phyloP scores from a whole-genome alignment of 345 rosid genomes.

The Excoecaria cochinchinensis region DNA sequence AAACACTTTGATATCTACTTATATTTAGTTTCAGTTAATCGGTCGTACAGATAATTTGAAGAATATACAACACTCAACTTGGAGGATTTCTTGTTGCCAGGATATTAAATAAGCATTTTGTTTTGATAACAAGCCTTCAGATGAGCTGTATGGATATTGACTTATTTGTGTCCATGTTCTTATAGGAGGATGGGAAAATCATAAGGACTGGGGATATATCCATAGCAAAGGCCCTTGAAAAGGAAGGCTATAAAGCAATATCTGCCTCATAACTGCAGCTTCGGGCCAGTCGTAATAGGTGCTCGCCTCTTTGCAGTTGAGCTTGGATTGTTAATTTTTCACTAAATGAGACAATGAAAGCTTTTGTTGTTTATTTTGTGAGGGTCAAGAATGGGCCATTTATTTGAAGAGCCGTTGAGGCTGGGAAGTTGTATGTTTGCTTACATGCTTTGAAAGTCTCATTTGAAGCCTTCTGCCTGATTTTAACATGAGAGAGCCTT shows the following conservation, averaged over 20 bases:
- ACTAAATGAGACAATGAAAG: not conserved
- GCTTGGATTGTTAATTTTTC: not conserved
- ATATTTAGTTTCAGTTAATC: too few relatives aligned
- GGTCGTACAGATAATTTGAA: not conserved
- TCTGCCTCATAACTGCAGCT: slow-evolving; percentile 33
- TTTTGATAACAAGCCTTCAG: not conserved
- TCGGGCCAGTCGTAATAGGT: not conserved
- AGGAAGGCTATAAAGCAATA: slow-evolving; percentile 80
- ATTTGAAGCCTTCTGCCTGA: too few relatives aligned
- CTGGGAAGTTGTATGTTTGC: too few relatives aligned
- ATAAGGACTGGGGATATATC: slow-evolving; percentile 80
- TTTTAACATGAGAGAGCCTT: too few relatives aligned
- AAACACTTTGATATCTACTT: slow-evolving; percentile 3
- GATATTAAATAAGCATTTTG: not conserved
- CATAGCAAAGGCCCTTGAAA: slow-evolving; percentile 68
- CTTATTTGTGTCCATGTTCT: slow-evolving; percentile 16
- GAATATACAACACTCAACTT: not conserved
- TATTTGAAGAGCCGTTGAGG: too few relatives aligned
- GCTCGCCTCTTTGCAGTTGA: not conserved
- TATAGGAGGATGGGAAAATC: slow-evolving; percentile 80
- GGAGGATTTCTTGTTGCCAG: not conserved
- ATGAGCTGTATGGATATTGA: not conserved
- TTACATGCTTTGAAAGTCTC: too few relatives aligned
- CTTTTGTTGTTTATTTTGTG: not conserved
- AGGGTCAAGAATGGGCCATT: not conserved